Percentiles rank a stretch among this genome's conserved stretches.
These are phyloP conservation scores for Senecio squalidus DNA, from an alignment of 140 eudicot genomes.

Conservation along the genomic window DNA sequence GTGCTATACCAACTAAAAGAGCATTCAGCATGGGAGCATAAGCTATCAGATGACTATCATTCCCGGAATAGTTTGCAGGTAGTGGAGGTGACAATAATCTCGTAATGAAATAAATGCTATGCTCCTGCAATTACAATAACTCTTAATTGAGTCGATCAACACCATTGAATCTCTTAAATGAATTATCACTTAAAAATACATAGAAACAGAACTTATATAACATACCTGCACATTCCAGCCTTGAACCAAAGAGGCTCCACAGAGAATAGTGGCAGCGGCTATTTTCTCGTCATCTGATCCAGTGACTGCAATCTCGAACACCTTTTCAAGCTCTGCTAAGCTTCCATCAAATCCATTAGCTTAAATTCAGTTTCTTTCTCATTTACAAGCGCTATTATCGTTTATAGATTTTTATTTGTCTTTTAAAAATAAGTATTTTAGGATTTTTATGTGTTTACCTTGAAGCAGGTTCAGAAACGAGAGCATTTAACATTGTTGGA, in stretches of 20 bases:
- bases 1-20: slow-evolving; percentile 81
- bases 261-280: slow-evolving; percentile 84
- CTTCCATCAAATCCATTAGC: slow-evolving; percentile 95
- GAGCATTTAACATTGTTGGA: slow-evolving; percentile 52
- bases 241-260: slow-evolving; percentile 77
- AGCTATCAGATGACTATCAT: slow-evolving; percentile 70
- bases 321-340: slow-evolving; percentile 93
- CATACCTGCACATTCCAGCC: slow-evolving; percentile 95
- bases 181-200: neutral
- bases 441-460: slow-evolving; percentile 50
- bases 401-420: no score
- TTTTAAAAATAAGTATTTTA: no score
- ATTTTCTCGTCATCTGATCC: slow-evolving; percentile 90
- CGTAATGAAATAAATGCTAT: slow-evolving; percentile 66
- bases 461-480: slow-evolving; percentile 92
- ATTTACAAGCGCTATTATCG: slow-evolving; percentile 19
- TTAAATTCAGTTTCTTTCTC: slow-evolving; percentile 69
- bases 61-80: slow-evolving; percentile 59
- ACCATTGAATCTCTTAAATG: neutral
- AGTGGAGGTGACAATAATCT: slow-evolving; percentile 80
- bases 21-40: slow-evolving; percentile 84
- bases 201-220: neutral
- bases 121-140: slow-evolving; percentile 60
- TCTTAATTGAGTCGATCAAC: neutral
- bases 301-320: slow-evolving; percentile 76